Base-by-base conservation (phyloP, 176 grass and related monocot species). In the Poa annua region DNA sequence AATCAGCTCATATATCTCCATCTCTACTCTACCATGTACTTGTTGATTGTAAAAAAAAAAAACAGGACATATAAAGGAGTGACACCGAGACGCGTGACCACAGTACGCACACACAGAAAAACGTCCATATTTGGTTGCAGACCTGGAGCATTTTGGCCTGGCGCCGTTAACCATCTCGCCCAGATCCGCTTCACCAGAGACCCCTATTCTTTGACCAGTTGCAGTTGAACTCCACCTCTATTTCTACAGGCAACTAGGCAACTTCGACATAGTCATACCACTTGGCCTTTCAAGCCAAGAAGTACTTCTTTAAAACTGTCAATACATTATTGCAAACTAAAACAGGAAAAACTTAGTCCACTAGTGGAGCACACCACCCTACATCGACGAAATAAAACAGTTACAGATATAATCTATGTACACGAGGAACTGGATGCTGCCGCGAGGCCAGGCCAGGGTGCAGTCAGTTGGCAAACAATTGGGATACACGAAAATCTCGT, bases 401-500 rank as follows among this genome's bases (percentile, higher is more conserved):
- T 90, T 80, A 63, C 80, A 79, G 48, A 83, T 79, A 78, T 80
- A 60, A 57, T 62, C 76, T 86, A 86, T 87, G 57, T 90, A 87
- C 84, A 90, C 11, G 82, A 52, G 3, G 75, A 90, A 69, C 85
- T 70, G 61, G 68, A 80, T 75, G 61, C 65, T 71, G 71, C 62
- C 33, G 22, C 20, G 21, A 72, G 74, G 71, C 15, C 13, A 17
- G 3, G 47, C 14, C 4, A 12, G 3, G 29, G 69, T 34, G 64
- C 16, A 8, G 22, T 76, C 52, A 63, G 52, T 35, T 14, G 53
- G 59, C 64, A 69, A 87, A 90, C 42, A 90, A 84, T 60, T 32
- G 11, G 33, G 64, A 25, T 41, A 57, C 79, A 68, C 35, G 11
- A 74, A 83, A 87, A 84, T 67, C 76, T 76, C 68, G 6, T 60